phyloP scores from a whole-genome alignment of 768 basidiomycete species.

The Suillus fuscotomentosus region DNA sequence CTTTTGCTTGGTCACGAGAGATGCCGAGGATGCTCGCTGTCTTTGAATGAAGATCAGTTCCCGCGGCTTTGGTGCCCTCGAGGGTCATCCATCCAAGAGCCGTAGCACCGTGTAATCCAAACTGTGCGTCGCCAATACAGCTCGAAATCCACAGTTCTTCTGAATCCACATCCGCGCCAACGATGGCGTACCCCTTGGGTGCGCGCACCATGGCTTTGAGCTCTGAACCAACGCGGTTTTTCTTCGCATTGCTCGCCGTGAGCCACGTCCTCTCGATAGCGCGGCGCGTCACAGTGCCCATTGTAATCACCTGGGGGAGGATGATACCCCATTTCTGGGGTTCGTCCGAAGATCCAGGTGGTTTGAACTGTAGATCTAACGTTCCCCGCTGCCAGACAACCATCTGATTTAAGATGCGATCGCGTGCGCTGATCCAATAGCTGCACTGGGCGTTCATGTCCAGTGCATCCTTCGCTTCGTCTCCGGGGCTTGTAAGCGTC shows the following conservation, averaged over 20 bases:
- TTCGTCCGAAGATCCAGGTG: conserved; percentile 14
- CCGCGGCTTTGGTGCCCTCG: conserved; percentile 92
- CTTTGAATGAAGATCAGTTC: conserved; percentile 96
- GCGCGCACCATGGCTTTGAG: conserved; percentile 97
- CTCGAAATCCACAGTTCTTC: conserved; percentile 99
- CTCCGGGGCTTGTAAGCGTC: conserved; percentile 77
- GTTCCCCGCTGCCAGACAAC: conserved; percentile 75
- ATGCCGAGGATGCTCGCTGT: conserved; percentile 92
- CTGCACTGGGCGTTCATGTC: conserved; percentile 93
- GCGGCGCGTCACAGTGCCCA: conserved; percentile 97
- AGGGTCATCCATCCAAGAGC: conserved; percentile 99
- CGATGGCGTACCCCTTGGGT: conserved; percentile 89
- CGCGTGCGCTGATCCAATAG: conserved; percentile 96
- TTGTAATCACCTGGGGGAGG: conserved; percentile 92
- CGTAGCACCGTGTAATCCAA: conserved; percentile 93
- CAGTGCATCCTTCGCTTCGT: conserved; percentile 79
- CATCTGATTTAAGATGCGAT: conserved; percentile 90
- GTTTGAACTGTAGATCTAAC: conserved; percentile 51
- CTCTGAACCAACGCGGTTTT: conserved; percentile 96
- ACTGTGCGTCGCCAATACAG: conserved; percentile 98
- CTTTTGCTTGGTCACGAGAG: conserved; percentile 92
- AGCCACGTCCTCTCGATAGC: conserved; percentile 99
- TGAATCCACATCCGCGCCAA: conserved; percentile 98
- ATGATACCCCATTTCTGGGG: conserved; percentile 82
- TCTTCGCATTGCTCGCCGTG: conserved; percentile 97